phyloP scores from a whole-genome alignment of 2,329 filamentous ascomycete species.

The Calonectria naviculata region DNA sequence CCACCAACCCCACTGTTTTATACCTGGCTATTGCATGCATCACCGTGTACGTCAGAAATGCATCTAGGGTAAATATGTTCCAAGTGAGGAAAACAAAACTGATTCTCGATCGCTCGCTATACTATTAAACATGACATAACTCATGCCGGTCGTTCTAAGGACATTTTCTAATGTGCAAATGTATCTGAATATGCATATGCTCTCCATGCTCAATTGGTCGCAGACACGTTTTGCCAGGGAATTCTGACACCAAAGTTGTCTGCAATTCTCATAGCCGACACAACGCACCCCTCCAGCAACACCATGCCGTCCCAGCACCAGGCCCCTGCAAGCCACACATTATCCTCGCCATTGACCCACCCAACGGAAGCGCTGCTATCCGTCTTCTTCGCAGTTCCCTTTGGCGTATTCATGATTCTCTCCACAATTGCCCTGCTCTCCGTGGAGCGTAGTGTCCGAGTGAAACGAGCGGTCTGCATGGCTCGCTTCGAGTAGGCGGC shows the following conservation, averaged over 20 bases:
- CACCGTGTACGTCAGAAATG: background rate
- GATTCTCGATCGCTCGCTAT: background rate
- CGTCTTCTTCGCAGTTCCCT: constrained; percentile 11
- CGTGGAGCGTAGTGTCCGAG: constrained; percentile 61
- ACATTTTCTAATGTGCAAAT: background rate
- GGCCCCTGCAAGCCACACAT: constrained; percentile 66
- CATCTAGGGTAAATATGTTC: constrained; percentile 1
- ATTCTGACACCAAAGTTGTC: constrained; percentile 60
- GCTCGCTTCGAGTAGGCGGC: constrained; percentile 50
- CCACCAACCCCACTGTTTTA: background rate
- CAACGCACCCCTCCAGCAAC: constrained; percentile 68
- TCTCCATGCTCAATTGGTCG: background rate
- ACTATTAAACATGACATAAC: background rate
- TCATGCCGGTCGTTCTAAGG: background rate
- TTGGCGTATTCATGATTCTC: constrained; percentile 50
- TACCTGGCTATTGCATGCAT: background rate
- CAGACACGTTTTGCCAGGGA: constrained; percentile 44
- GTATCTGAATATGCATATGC: background rate
- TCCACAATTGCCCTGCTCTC: constrained; percentile 60
- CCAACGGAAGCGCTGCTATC: background rate
- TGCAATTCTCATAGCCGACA: constrained; percentile 68
- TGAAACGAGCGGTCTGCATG: constrained; percentile 61
- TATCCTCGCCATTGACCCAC: constrained; percentile 65
- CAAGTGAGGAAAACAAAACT: background rate
- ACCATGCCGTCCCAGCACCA: constrained; percentile 77